phyloP scores from a whole-genome alignment of 2,329 filamentous ascomycete genomes.

The Alternaria viburni region DNA sequence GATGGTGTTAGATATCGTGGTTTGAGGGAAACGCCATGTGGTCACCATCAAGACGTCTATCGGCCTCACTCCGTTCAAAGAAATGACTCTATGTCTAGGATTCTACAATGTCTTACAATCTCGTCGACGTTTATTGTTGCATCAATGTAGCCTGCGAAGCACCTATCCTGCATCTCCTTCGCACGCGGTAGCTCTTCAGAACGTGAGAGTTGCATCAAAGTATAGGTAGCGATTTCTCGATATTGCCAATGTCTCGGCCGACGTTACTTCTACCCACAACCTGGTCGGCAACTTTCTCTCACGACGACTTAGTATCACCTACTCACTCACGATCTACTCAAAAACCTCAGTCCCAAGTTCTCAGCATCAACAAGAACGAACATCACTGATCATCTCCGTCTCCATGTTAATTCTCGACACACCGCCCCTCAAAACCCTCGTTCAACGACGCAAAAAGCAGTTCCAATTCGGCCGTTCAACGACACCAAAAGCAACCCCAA shows the following conservation, averaged over 20 bases:
- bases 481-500: neutral
- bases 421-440: neutral
- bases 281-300: neutral
- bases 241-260: neutral
- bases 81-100: accelerated
- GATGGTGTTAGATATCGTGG: neutral
- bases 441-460: neutral
- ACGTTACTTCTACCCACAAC: neutral
- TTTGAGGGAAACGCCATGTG: neutral
- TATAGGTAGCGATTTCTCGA: neutral
- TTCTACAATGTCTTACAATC: neutral
- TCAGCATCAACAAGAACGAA: neutral
- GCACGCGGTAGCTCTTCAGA: neutral
- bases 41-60: neutral
- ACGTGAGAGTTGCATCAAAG: neutral
- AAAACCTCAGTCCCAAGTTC: neutral
- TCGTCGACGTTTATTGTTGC: neutral
- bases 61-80: accelerated
- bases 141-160: neutral
- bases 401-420: accelerated
- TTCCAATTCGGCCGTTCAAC: neutral
- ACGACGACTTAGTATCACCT: neutral
- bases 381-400: neutral
- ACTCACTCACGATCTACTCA: neutral
- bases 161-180: neutral